Conservation (phyloP, 148 eudicot genomes). For the Nepenthes mirabilis region DNA sequence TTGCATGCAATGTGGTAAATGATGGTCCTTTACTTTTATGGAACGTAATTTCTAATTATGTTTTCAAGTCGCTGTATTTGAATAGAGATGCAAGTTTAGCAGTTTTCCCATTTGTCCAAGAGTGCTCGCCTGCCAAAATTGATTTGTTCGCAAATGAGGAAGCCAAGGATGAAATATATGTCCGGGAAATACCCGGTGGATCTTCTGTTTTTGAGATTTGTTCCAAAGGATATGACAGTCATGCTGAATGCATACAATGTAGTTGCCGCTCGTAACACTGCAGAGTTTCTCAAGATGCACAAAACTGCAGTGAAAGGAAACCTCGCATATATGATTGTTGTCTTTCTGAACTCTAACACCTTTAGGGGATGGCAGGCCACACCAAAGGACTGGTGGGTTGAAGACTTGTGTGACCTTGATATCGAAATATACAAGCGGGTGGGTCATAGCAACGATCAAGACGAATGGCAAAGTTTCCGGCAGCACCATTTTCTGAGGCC, state of each 20-base stretch:
- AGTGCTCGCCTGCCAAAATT: slow-evolving; percentile 56
- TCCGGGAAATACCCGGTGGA: slow-evolving; percentile 86
- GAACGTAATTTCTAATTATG: no score
- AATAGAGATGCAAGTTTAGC: slow-evolving; percentile 7
- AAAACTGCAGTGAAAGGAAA: slow-evolving; percentile 81
- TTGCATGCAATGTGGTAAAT: no score
- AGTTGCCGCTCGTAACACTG: slow-evolving; percentile 64
- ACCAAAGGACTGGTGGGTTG: slow-evolving; percentile 98
- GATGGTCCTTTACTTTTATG: no score
- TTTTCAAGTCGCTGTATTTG: no score
- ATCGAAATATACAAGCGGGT: slow-evolving; percentile 49
- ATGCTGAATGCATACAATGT: slow-evolving; percentile 87
- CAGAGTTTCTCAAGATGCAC: slow-evolving; percentile 84
- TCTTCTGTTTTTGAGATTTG: slow-evolving; percentile 71
- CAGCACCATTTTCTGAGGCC: slow-evolving; percentile 60
- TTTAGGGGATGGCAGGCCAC: slow-evolving; percentile 62
- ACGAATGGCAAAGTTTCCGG: slow-evolving; percentile 40
- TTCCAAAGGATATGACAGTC: slow-evolving; percentile 79
- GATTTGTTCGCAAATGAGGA: slow-evolving; percentile 40
- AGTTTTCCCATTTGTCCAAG: slow-evolving; percentile 88
- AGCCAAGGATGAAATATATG: slow-evolving; percentile 36
- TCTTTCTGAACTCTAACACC: slow-evolving; percentile 59
- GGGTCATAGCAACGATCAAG: slow-evolving; percentile 50
- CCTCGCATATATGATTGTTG: slow-evolving; percentile 71
- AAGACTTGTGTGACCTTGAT: slow-evolving; percentile 82